phyloP scores from a whole-genome alignment of 129 eudicot species.

The Deinandra increscens region DNA sequence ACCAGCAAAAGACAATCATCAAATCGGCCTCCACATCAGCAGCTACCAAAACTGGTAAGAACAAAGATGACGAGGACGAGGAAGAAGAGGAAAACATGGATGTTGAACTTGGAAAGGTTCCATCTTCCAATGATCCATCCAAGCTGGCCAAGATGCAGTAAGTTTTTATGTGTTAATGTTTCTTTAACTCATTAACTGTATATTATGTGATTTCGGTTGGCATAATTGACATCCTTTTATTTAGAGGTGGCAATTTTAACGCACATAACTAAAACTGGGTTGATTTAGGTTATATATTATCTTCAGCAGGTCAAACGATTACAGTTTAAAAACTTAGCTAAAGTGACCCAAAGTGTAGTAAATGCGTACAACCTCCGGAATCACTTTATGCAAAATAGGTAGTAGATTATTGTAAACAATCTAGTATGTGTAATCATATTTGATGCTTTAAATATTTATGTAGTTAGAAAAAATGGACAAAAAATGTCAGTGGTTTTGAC shows the following conservation, averaged over 20 bases:
- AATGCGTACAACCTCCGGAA: not conserved
- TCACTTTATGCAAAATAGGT: not conserved
- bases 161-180: constrained; percentile 25
- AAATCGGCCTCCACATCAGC: constrained; percentile 41
- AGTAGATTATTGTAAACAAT: not conserved
- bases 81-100: constrained; percentile 96
- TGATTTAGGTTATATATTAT: not conserved
- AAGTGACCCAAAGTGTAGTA: not conserved
- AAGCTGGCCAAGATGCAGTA: constrained; percentile 95
- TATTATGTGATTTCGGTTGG: constrained; percentile 2
- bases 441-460: not conserved
- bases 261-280: not conserved
- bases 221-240: not conserved
- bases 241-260: not conserved
- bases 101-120: constrained; percentile 70
- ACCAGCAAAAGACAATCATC: constrained; percentile 39
- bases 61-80: constrained; percentile 87
- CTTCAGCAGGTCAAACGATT: not conserved
- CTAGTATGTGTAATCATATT: not conserved
- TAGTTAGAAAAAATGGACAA: not conserved
- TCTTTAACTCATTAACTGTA: not conserved
- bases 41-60: constrained; percentile 40
- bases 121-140: constrained; percentile 67
- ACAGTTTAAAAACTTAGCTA: not conserved
- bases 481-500: not conserved